phyloP scores from a whole-genome alignment of 305 asterid genomes.

The Rubia occidens region DNA sequence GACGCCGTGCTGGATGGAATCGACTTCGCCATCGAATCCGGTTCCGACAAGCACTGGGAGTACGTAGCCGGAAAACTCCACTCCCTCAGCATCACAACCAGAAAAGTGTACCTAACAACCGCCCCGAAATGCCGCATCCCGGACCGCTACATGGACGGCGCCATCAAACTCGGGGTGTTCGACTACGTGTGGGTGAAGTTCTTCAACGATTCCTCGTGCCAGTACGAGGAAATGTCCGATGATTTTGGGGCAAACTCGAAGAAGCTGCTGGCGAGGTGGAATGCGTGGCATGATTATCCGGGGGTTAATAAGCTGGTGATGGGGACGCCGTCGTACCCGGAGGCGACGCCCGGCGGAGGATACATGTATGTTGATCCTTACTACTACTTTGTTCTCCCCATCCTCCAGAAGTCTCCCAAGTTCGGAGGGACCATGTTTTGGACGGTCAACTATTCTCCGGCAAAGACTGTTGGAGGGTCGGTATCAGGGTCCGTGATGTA shows the following conservation, averaged over 20 bases:
- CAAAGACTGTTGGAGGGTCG: constrained; percentile 1
- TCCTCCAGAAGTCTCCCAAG: constrained; percentile 4
- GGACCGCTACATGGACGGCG: constrained; percentile 16
- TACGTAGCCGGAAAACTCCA: constrained; percentile 9
- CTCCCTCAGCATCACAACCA: constrained; percentile 9
- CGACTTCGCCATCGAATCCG: constrained; percentile 20
- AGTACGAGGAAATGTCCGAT: constrained; percentile 7
- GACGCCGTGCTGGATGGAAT: constrained; percentile 20
- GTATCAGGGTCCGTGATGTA: constrained; percentile 1
- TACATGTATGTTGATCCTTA: constrained; percentile 8
- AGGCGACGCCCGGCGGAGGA: constrained; percentile 9
- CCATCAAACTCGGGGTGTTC: constrained; percentile 16
- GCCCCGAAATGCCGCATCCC: constrained; percentile 19
- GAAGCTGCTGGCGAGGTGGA: constrained; percentile 2
- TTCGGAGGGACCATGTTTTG: constrained; percentile 12
- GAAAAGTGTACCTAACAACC: constrained; percentile 18
- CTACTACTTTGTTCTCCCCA: constrained; percentile 1
- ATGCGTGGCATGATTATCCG: not conserved
- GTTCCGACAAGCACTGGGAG: constrained; percentile 17
- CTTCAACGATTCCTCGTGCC: constrained; percentile 19
- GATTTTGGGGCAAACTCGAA: not conserved
- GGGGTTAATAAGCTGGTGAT: constrained; percentile 9
- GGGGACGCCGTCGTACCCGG: constrained; percentile 10
- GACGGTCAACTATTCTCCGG: constrained; percentile 8
- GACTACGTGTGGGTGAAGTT: constrained; percentile 21